Conservation (phyloP, 352 stramenopile species). For the Pseudoperonospora humuli region DNA sequence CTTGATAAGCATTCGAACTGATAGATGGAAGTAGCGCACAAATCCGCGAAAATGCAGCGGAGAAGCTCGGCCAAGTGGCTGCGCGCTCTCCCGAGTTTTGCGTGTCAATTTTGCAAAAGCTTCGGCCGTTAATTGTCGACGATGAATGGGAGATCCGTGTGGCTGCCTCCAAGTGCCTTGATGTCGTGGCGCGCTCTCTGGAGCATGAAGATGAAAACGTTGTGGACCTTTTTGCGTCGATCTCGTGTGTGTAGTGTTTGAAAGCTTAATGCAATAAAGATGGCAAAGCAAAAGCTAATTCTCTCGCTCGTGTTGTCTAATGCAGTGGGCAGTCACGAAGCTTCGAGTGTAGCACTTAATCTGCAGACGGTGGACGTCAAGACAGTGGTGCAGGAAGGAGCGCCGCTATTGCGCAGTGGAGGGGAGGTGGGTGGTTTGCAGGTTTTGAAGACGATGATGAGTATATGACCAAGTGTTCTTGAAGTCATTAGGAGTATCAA, state of each 20-base stretch:
- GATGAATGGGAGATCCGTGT: slow-evolving; percentile 67
- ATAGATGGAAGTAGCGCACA: slow-evolving; percentile 64
- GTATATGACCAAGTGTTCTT: not conserved
- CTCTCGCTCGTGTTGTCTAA: not conserved
- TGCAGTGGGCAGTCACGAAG: slow-evolving; percentile 43
- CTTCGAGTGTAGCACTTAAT: slow-evolving; percentile 33
- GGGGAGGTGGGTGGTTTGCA: slow-evolving; percentile 39
- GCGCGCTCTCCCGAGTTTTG: slow-evolving; percentile 36
- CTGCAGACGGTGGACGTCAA: slow-evolving; percentile 50
- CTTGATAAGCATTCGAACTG: not conserved
- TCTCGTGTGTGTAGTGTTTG: slow-evolving; percentile 28
- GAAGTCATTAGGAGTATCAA: slow-evolving; percentile 52
- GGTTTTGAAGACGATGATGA: not conserved
- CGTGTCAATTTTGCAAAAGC: slow-evolving; percentile 47
- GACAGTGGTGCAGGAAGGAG: slow-evolving; percentile 48
- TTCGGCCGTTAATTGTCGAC: slow-evolving; percentile 44
- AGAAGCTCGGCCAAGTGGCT: slow-evolving; percentile 61
- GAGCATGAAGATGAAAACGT: slow-evolving; percentile 19
- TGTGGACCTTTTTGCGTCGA: slow-evolving; percentile 32
- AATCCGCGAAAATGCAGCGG: slow-evolving; percentile 60
- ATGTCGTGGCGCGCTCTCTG: slow-evolving; percentile 44
- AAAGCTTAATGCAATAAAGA: not conserved
- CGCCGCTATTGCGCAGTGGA: slow-evolving; percentile 61
- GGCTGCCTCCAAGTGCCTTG: slow-evolving; percentile 54
- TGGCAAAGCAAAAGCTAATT: not conserved